Evolutionary conservation across 345 rosid species (phyloP), one percentile per base, ranked within the genome.

Genomic region (Dipteronia dyeriana): DNA sequence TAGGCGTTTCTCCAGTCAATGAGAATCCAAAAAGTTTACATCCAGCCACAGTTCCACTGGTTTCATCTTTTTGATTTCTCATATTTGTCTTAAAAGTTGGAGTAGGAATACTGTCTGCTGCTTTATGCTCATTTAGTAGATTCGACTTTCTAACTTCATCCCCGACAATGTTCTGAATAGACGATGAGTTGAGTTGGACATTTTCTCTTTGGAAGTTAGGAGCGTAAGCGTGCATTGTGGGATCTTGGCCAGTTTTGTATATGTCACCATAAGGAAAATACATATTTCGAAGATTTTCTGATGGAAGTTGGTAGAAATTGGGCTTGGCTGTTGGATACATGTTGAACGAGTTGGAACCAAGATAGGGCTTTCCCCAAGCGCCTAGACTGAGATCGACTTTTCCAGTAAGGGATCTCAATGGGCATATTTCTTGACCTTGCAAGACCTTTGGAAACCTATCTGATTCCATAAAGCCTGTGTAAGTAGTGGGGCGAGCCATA

Each of bases 391-490:
- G 81, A 83, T 85, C 92, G 62, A 87, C 87, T 80, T 88, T 80
- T 9, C 83, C 88, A 3, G 85, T 76, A 56, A 90, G 79, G 75
- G 97, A 86, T 74, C 86, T 86, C 90, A 89, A 82, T 41, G 88
- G 86, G 80, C 87, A 89, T 79, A 91, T 91, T 93, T 95, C 98
- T 93, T 91, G 98, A 95, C 98, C 98, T 90, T 95, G 98, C 95
- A 93, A 95, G 97, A 91, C 97, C 97, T 87, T 85, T 38, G 92
- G 89, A 76, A 79, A 91, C 75, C 90, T 88, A 80, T 89, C 82
- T 57, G 91, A 80, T 85, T 91, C 93, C 87, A 65, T 81, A 81
- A 87, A 83, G 77, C 92, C 87, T 77, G 93, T 73, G 84, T 79
- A 86, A 74, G 86, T 79, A 61, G 82, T 69, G 80, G 82, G 73